These are phyloP conservation scores for Pichia manshurica DNA, from an alignment of 805 yeast species.

Conservation along the genomic window DNA sequence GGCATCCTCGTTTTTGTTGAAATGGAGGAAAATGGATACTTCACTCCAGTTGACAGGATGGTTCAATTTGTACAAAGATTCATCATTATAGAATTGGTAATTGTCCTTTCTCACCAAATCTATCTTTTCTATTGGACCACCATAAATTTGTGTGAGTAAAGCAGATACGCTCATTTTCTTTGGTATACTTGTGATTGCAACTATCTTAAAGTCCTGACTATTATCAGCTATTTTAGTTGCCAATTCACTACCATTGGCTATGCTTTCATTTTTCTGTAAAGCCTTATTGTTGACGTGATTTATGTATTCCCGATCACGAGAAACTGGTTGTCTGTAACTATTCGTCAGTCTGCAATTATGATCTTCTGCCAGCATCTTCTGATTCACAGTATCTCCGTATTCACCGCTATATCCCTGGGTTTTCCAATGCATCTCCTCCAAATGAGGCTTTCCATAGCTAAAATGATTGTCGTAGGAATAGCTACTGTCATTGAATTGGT, in stretches of 20 bases:
- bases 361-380: neutral
- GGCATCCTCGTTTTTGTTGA: constrained; percentile 51
- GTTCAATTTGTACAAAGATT: constrained; percentile 1
- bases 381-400: constrained; percentile 3
- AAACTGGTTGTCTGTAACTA: neutral
- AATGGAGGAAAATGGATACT: constrained; percentile 41
- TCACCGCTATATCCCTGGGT: constrained; percentile 4
- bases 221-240: neutral
- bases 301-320: neutral
- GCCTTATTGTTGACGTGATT: constrained; percentile 1
- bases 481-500: neutral
- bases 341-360: neutral
- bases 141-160: constrained; percentile 50
- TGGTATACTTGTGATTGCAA: constrained; percentile 22
- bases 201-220: constrained; percentile 16
- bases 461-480: neutral
- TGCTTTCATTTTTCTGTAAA: neutral
- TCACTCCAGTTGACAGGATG: constrained; percentile 24
- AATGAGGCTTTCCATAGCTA: neutral
- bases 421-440: neutral
- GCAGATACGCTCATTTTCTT: constrained; percentile 40
- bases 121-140: constrained; percentile 64
- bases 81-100: constrained; percentile 9
- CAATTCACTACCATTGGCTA: constrained; percentile 9
- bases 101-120: constrained; percentile 24